Percentiles rank a stretch among this genome's conserved stretches.
Evolutionary conservation across 148 eudicot genomes (phyloP).

Genomic region (Heliosperma pusillum): DNA sequence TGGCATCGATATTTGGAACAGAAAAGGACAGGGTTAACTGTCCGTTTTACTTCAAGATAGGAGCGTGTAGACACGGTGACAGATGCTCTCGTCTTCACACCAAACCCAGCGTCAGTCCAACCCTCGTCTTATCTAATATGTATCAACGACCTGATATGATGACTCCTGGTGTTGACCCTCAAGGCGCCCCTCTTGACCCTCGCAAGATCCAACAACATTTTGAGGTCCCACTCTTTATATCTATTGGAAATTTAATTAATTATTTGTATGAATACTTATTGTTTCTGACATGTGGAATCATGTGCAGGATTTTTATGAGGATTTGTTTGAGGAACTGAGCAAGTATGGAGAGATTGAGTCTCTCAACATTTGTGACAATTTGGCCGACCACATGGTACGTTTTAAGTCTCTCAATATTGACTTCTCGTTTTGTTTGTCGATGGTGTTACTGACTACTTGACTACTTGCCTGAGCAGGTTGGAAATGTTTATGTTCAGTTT

Average conservation of each 20-base stretch:
- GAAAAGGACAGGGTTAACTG: constrained; percentile 93
- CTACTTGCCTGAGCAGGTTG: constrained; percentile 42
- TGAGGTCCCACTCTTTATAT: too few relatives aligned
- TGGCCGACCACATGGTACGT: constrained; percentile 92
- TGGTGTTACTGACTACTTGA: neutral
- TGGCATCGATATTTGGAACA: constrained; percentile 87
- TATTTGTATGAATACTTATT: too few relatives aligned
- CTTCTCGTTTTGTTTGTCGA: neutral
- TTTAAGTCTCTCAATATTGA: neutral
- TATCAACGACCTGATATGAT: constrained; percentile 83
- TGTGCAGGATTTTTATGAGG: constrained; percentile 89
- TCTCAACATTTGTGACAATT: constrained; percentile 87
- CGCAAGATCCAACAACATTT: constrained; percentile 68
- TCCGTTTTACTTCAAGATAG: constrained; percentile 88
- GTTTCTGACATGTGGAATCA: neutral
- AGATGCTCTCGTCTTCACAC: constrained; percentile 80
- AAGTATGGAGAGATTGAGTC: constrained; percentile 89
- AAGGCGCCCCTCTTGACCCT: constrained; percentile 74
- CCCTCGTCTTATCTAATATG: constrained; percentile 70
- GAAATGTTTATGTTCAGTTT: constrained; percentile 90
- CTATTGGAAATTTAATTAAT: too few relatives aligned
- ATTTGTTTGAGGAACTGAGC: constrained; percentile 83
- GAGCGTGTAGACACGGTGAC: constrained; percentile 84
- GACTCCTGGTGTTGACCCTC: constrained; percentile 83
- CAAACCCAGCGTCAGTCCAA: constrained; percentile 71